Base-by-base conservation (phyloP, 2,329 filamentous ascomycete genomes). In the Cryphonectria parasitica region DNA sequence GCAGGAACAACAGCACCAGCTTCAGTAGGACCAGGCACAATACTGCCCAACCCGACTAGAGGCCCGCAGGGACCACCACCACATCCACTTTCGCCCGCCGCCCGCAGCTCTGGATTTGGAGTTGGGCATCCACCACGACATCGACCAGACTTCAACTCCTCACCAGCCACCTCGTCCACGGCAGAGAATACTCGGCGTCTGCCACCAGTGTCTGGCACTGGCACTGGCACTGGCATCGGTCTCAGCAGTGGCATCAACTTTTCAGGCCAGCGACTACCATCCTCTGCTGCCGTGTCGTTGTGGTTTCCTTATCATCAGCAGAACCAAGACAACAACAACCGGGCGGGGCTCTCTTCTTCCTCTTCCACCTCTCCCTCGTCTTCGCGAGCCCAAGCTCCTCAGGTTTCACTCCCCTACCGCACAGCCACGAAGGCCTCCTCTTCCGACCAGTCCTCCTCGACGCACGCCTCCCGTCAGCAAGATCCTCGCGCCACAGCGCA, bases 161-260 rank as follows among this genome's bases (percentile, higher is more conserved):
- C n/a, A 34, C 54, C 67, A 61, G 63, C 67, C 34, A 63, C 68
- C 61, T 34, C 66, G 49, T 63, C 71, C 66, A 62, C 71, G 43
- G 56, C 63, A 61, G 68, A 75, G 68, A 60, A 68, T 69, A 71
- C 71, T 65, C 52, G 64, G 62, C 69, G 69, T 65, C 73, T 69
- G 71, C 68, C 70, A 69, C 64, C 71, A 69, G 66, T 71, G 67
- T 63, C 71, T 49, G 68, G 54, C 71, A 68, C 62, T 67, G 69
- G 69, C 64, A 67, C 67, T 67, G 71, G 71, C 64, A 39, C 28
- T 36, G 68, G 70, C 43, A 61, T 28, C 39, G 61, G 36, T 39
- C 45, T 62, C 31, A 58, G 66, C 31, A 28, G 17, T 63, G 58
- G 66, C 19, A 39, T 25, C 58, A 22, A 25, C 8, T 13, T 39